Conservation (phyloP, 352 stramenopile species). For the Aphanomyces stellatus region DNA sequence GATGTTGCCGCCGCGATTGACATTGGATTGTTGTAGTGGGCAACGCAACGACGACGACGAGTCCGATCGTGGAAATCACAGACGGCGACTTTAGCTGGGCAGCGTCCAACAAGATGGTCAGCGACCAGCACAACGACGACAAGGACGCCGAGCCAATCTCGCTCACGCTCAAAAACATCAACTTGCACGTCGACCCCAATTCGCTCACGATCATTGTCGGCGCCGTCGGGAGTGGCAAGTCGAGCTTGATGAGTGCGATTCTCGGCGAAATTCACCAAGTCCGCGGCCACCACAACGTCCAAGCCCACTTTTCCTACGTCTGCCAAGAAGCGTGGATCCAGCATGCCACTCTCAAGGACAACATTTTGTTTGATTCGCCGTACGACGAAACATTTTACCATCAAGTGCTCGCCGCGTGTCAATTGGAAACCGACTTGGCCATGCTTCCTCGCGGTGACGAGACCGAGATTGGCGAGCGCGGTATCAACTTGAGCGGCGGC, state of each 20-base stretch:
- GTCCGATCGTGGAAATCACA: slow-evolving; percentile 21
- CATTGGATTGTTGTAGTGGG: too few species aligned
- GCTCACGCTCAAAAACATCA: slow-evolving; percentile 41
- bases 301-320: slow-evolving; percentile 28
- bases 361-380: slow-evolving; percentile 35
- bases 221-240: slow-evolving; percentile 56
- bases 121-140: too few species aligned
- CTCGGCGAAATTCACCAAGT: slow-evolving; percentile 35
- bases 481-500: slow-evolving; percentile 78
- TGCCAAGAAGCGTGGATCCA: slow-evolving; percentile 36
- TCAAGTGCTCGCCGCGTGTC: slow-evolving; percentile 60
- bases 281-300: slow-evolving; percentile 16
- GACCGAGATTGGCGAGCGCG: slow-evolving; percentile 59
- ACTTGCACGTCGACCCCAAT: slow-evolving; percentile 53
- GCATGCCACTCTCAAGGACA: slow-evolving; percentile 29
- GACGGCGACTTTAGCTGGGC: slow-evolving; percentile 31
- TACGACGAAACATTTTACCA: slow-evolving; percentile 44
- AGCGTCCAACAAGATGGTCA: background rate
- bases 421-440: slow-evolving; percentile 81
- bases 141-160: background rate
- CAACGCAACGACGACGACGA: too few species aligned
- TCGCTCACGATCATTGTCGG: slow-evolving; percentile 54
- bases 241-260: slow-evolving; percentile 47
- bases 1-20: too few species aligned
- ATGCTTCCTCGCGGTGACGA: slow-evolving; percentile 81